Conservation (phyloP, 2,329 filamentous ascomycete genomes). For the Aspergillus aculeatus region DNA sequence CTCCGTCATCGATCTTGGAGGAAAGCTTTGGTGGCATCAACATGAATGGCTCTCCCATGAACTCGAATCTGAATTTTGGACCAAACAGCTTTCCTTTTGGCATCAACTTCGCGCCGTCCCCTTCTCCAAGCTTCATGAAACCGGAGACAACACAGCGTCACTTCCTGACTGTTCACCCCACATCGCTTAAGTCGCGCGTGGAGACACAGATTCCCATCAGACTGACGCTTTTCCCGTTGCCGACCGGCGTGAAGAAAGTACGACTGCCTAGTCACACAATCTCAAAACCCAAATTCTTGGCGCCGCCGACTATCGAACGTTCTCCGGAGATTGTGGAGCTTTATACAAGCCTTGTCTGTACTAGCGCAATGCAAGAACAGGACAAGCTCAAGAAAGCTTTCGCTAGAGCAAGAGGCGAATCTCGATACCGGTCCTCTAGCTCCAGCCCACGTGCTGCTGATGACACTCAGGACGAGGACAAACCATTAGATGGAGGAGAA, state of each 20-base stretch:
- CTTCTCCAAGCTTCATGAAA: conserved; percentile 27
- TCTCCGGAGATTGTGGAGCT: conserved; percentile 75
- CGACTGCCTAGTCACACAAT: conserved; percentile 89
- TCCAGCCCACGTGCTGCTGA: conserved; percentile 45
- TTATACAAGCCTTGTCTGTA: conserved; percentile 80
- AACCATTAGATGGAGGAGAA: conserved; percentile 84
- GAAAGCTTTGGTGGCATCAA: conserved; percentile 48
- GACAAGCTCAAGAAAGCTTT: conserved; percentile 67
- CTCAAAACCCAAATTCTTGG: conserved; percentile 86
- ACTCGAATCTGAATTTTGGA: conserved; percentile 39
- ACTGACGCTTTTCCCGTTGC: conserved; percentile 73
- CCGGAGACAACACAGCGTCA: conserved; percentile 39
- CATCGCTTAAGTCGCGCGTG: conserved; percentile 80
- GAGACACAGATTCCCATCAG: conserved; percentile 94
- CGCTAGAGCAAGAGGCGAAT: conserved; percentile 51
- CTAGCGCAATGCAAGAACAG: conserved; percentile 80
- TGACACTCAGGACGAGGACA: conserved; percentile 63
- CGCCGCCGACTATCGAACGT: conserved; percentile 66
- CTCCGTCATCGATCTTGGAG: conserved; percentile 45
- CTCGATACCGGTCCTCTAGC: conserved; percentile 36
- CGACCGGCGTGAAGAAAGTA: conserved; percentile 72
- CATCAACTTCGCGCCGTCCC: conserved; percentile 35
- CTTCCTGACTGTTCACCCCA: conserved; percentile 62
- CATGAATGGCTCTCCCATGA: conserved; percentile 46
- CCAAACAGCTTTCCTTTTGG: conserved; percentile 37